Evolutionary conservation across 2,329 filamentous ascomycete species (phyloP).

Genomic region (Grosmannia serpens): DNA sequence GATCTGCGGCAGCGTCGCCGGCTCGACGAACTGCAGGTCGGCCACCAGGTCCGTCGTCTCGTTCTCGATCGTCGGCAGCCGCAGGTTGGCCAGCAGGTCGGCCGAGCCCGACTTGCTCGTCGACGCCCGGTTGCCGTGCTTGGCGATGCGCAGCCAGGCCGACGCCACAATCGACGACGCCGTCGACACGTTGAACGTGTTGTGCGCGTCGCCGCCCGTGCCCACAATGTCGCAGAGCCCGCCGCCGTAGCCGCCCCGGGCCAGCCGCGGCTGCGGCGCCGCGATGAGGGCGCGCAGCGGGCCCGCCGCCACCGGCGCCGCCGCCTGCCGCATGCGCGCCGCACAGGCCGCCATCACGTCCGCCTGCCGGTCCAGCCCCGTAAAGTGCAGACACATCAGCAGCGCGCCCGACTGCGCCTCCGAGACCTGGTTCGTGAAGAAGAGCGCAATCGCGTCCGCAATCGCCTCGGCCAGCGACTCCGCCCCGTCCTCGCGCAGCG

Average conservation of each 20-base stretch:
- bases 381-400: conserved; percentile 86
- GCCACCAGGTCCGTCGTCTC: conserved; percentile 40
- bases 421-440: conserved; percentile 85
- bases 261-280: conserved; percentile 35
- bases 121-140: conserved; percentile 92
- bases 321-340: conserved; percentile 69
- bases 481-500: conserved; percentile 25
- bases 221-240: conserved; percentile 94
- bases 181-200: conserved; percentile 97
- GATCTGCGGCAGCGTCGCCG: conserved; percentile 57
- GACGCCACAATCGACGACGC: conserved; percentile 87
- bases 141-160: conserved; percentile 72
- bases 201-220: conserved; percentile 90
- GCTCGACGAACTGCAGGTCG: conserved; percentile 61
- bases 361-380: conserved; percentile 68
- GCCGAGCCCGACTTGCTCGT: conserved; percentile 94
- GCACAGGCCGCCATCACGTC: conserved; percentile 83
- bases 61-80: conserved; percentile 31
- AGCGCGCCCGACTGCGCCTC: conserved; percentile 79
- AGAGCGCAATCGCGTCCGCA: conserved; percentile 76
- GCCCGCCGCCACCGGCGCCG: conserved; percentile 56
- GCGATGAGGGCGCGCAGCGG: conserved; percentile 51
- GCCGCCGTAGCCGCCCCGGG: conserved; percentile 66
- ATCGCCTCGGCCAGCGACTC: conserved; percentile 67
- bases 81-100: conserved; percentile 71